These are phyloP conservation scores for Cucurbita ficifolia DNA, from an alignment of 306 rosid genomes.

Conservation along the genomic window DNA sequence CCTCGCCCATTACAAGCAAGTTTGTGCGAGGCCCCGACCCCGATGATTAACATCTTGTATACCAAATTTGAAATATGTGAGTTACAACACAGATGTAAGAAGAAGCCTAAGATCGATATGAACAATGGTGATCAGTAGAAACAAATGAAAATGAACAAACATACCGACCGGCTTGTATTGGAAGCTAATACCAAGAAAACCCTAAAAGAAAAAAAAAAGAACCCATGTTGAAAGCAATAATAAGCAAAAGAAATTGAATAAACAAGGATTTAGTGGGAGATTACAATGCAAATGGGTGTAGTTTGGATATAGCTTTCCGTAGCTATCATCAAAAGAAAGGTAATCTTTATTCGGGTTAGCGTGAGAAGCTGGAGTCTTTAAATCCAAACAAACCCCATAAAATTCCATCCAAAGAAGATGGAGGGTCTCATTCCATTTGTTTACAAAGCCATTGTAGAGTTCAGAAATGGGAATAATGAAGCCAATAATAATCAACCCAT, in stretches of 20 bases:
- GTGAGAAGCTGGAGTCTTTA: neutral
- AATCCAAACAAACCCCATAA: neutral
- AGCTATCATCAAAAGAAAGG: neutral
- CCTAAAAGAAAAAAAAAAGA: neutral
- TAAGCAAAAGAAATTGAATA: neutral
- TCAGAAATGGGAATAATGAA: constrained; percentile 4
- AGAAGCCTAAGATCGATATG: neutral
- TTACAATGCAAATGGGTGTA: neutral
- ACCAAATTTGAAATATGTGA: neutral
- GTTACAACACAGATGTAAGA: neutral
- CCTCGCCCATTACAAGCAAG: no score
- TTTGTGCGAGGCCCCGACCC: no score
- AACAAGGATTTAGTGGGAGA: neutral
- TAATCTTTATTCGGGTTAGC: neutral
- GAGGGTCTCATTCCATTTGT: constrained; percentile 12
- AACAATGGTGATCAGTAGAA: neutral
- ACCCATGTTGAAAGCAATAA: neutral
- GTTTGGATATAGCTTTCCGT: constrained; percentile 3
- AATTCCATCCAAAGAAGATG: neutral
- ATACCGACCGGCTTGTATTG: neutral
- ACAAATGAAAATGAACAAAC: neutral
- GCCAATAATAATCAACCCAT: neutral
- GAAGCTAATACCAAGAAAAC: neutral
- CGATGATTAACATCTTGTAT: no score
- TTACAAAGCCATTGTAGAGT: constrained; percentile 8